Conservation (phyloP, 2,329 filamentous ascomycete genomes). For the Fusarium tuaranense region DNA sequence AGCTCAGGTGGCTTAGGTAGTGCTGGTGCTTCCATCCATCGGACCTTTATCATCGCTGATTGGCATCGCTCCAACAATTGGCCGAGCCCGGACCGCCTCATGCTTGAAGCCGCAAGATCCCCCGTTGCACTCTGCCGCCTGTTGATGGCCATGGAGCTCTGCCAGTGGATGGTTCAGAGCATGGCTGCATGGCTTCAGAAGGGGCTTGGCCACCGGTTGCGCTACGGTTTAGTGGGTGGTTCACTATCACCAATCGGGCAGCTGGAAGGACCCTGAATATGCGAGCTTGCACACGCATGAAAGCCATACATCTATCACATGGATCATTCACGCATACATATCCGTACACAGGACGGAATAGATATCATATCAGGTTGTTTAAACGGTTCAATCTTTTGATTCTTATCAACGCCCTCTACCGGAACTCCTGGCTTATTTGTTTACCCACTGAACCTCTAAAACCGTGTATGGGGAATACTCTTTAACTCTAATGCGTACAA, state of each 20-base stretch:
- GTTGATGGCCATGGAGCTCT: conserved; percentile 1
- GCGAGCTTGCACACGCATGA: background rate
- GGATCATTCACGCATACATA: background rate
- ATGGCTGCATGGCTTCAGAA: conserved; percentile 4
- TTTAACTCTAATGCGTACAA: conserved; percentile 20
- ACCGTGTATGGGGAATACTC: conserved; percentile 5
- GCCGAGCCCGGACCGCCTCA: conserved; percentile 28
- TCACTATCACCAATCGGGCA: conserved; percentile 14
- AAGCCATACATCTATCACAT: background rate
- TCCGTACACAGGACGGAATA: background rate
- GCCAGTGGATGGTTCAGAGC: background rate
- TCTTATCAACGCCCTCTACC: conserved; percentile 11
- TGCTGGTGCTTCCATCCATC: conserved; percentile 3
- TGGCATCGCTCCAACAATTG: conserved; percentile 30
- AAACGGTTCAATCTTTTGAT: background rate
- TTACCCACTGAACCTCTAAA: background rate
- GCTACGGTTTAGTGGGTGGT: conserved; percentile 12
- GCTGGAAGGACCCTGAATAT: conserved; percentile 13
- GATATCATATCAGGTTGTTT: background rate
- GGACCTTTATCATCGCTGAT: conserved; percentile 22
- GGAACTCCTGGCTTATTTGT: background rate
- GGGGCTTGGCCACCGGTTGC: conserved; percentile 1
- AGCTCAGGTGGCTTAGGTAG: background rate
- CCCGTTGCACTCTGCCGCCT: conserved; percentile 8
- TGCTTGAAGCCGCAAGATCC: conserved; percentile 21